Conservation (phyloP, 2,329 filamentous ascomycete genomes). For the Talaromyces sp. region DNA sequence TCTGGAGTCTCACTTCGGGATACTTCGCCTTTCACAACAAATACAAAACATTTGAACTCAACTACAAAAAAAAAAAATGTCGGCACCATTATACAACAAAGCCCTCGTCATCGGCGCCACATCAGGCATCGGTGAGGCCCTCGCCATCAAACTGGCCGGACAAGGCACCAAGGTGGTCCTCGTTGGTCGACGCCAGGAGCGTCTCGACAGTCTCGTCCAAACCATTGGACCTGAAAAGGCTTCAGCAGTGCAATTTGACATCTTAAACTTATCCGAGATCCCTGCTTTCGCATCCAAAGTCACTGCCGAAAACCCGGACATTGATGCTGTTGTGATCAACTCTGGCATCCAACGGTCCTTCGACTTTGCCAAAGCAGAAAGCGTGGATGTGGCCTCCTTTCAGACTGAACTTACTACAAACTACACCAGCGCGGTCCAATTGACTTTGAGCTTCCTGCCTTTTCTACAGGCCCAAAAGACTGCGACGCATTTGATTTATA, state of each 20-base stretch:
- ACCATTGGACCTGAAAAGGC: constrained; percentile 45
- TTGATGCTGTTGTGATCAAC: constrained; percentile 51
- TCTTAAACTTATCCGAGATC: constrained; percentile 46
- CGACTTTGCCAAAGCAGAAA: constrained; percentile 46
- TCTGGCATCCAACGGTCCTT: constrained; percentile 49
- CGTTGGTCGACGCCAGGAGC: constrained; percentile 48
- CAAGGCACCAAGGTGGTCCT: constrained; percentile 46
- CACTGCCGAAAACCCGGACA: constrained; percentile 42
- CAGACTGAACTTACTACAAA: constrained; percentile 48
- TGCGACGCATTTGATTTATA: constrained; percentile 39
- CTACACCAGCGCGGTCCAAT: constrained; percentile 45
- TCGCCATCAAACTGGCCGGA: constrained; percentile 45
- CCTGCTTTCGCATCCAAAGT: constrained; percentile 16
- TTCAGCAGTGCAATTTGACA: constrained; percentile 44
- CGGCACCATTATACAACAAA: constrained; percentile 45
- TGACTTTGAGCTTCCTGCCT: constrained; percentile 48
- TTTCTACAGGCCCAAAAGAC: constrained; percentile 43
- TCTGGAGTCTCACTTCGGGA: not conserved
- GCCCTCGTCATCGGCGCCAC: constrained; percentile 51
- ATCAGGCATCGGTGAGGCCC: constrained; percentile 42
- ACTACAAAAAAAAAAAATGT: constrained; percentile 24
- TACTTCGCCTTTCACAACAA: not conserved
- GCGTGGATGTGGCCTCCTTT: constrained; percentile 40
- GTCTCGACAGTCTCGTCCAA: constrained; percentile 44
- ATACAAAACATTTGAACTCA: not conserved